Conservation (phyloP, 495 filamentous ascomycete species). For the Cercophora samala region DNA sequence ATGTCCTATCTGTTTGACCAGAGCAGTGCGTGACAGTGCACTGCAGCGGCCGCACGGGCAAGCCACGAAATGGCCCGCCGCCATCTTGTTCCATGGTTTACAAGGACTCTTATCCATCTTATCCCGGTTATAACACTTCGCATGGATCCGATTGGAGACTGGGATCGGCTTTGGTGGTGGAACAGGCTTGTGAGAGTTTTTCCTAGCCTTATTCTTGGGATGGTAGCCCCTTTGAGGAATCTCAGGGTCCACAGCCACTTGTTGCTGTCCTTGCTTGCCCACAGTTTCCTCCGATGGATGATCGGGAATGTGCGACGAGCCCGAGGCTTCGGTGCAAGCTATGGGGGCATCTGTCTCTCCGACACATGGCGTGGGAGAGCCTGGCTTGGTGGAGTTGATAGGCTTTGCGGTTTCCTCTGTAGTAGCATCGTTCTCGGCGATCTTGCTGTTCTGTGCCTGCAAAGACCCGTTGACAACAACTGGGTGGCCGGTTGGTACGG, state of each 20-base stretch:
- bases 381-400: slow-evolving; percentile 14
- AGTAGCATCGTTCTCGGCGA: neutral
- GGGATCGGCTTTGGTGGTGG: neutral
- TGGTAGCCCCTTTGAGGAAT: neutral
- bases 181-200: neutral
- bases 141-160: neutral
- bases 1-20: neutral
- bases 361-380: neutral
- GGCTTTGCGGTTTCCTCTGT: neutral
- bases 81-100: neutral
- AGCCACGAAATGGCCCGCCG: neutral
- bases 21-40: neutral
- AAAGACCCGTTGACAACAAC: neutral
- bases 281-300: neutral
- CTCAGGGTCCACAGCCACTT: neutral
- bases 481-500: neutral
- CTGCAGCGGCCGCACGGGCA: neutral
- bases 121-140: neutral
- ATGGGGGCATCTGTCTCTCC: neutral
- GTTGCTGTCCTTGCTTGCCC: neutral
- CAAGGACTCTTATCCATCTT: neutral
- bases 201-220: neutral
- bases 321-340: slow-evolving; percentile 6
- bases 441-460: neutral
- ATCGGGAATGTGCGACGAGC: slow-evolving; percentile 14